phyloP scores from a whole-genome alignment of 2,329 filamentous ascomycete genomes.

The Exserohilum rostratum region DNA sequence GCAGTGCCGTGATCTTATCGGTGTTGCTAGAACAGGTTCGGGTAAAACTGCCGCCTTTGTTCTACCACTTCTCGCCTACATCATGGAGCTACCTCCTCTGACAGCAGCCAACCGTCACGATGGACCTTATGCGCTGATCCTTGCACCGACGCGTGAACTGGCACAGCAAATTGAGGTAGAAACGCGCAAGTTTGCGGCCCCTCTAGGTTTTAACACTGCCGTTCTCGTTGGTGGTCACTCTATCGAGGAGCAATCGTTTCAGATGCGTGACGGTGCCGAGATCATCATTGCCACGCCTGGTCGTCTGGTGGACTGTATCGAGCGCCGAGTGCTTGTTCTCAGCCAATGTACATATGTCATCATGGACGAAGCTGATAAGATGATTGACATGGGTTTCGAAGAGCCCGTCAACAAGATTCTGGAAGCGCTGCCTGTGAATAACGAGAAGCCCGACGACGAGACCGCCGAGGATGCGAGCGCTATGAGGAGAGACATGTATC shows the following conservation, averaged over 20 bases:
- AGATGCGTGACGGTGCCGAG: slow-evolving; percentile 88
- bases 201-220: slow-evolving; percentile 91
- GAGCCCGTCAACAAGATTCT: slow-evolving; percentile 98
- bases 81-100: slow-evolving; percentile 84
- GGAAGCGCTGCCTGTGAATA: slow-evolving; percentile 86
- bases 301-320: slow-evolving; percentile 95
- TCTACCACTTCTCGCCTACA: slow-evolving; percentile 90
- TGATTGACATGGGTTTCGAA: slow-evolving; percentile 98
- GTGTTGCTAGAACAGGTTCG: slow-evolving; percentile 96
- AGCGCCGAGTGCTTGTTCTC: slow-evolving; percentile 86
- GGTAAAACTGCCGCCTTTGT: slow-evolving; percentile 98
- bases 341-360: slow-evolving; percentile 98
- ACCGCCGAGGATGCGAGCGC: slow-evolving; percentile 82
- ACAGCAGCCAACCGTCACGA: slow-evolving; percentile 89
- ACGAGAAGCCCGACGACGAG: slow-evolving; percentile 94
- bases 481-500: slow-evolving; percentile 87
- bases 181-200: slow-evolving; percentile 87
- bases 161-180: slow-evolving; percentile 97
- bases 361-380: slow-evolving; percentile 99
- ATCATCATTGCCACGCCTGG: slow-evolving; percentile 99
- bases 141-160: slow-evolving; percentile 94
- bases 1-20: slow-evolving; percentile 93
- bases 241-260: slow-evolving; percentile 90
- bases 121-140: slow-evolving; percentile 94
- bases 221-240: slow-evolving; percentile 98